Conservation (phyloP, 129 eudicot species). For the Escallonia herrerae region DNA sequence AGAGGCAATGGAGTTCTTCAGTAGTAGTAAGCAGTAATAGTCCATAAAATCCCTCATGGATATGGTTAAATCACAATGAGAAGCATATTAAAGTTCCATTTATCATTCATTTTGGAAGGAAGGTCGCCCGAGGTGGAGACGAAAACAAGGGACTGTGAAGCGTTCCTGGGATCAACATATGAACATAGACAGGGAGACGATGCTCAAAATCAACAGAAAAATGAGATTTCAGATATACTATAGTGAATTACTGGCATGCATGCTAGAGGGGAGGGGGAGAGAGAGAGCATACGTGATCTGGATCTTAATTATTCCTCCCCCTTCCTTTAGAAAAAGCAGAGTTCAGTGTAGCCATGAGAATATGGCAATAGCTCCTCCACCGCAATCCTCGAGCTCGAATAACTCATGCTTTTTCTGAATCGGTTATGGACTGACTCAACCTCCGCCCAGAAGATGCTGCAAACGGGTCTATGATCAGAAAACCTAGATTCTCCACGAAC, state of each 20-base stretch:
- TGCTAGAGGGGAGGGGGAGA: slow-evolving; percentile 8
- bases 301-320: slow-evolving; percentile 3
- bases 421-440: slow-evolving; percentile 69
- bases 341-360: slow-evolving; percentile 83
- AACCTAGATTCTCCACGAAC: slow-evolving; percentile 90
- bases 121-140: too few species aligned
- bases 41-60: too few species aligned
- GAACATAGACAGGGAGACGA: too few species aligned
- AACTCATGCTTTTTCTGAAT: slow-evolving; percentile 69
- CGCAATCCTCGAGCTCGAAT: slow-evolving; percentile 71
- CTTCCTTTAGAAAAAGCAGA: slow-evolving; percentile 67
- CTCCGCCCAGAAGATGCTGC: slow-evolving; percentile 86
- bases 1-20: too few species aligned
- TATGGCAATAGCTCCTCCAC: slow-evolving; percentile 87
- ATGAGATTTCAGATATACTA: too few species aligned
- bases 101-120: too few species aligned
- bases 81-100: too few species aligned
- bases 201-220: too few species aligned
- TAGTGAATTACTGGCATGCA: not conserved
- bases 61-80: too few species aligned
- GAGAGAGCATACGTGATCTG: slow-evolving; percentile 16
- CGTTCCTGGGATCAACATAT: too few species aligned
- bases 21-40: too few species aligned
- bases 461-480: slow-evolving; percentile 90
- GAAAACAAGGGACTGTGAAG: too few species aligned